Conservation (phyloP, 2,329 filamentous ascomycete species). For the Chalaropsis thielavioides region DNA sequence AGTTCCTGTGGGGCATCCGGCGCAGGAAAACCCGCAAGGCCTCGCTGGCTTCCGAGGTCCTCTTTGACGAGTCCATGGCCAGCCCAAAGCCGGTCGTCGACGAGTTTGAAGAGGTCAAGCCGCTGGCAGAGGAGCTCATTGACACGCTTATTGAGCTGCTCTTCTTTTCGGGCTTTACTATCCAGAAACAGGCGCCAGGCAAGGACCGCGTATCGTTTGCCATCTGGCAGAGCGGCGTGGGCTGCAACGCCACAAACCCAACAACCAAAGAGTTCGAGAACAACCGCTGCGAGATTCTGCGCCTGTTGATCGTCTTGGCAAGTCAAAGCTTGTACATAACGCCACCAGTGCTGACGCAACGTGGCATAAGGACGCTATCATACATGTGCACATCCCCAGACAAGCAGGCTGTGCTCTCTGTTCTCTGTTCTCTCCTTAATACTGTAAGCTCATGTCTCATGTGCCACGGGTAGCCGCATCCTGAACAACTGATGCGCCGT, state of each 20-base stretch:
- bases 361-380: slow-evolving; percentile 70
- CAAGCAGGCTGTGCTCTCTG: slow-evolving; percentile 79
- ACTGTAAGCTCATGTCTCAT: slow-evolving; percentile 45
- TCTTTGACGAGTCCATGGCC: slow-evolving; percentile 64
- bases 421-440: slow-evolving; percentile 85
- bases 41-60: slow-evolving; percentile 54
- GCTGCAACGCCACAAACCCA: slow-evolving; percentile 76
- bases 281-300: slow-evolving; percentile 79
- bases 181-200: slow-evolving; percentile 55
- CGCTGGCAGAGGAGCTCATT: slow-evolving; percentile 81
- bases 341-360: slow-evolving; percentile 61
- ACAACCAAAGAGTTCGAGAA: slow-evolving; percentile 87
- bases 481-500: background rate
- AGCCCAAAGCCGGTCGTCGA: slow-evolving; percentile 32
- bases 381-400: slow-evolving; percentile 79
- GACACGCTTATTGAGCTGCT: slow-evolving; percentile 79
- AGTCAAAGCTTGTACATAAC: slow-evolving; percentile 92
- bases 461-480: too few relatives aligned
- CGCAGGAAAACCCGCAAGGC: slow-evolving; percentile 56
- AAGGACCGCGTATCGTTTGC: slow-evolving; percentile 77
- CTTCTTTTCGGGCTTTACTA: slow-evolving; percentile 82
- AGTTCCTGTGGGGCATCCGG: slow-evolving; percentile 77
- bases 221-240: slow-evolving; percentile 97
- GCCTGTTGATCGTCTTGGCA: slow-evolving; percentile 69
- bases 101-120: slow-evolving; percentile 69